These are phyloP conservation scores for Moricandia moricandioides DNA, from an alignment of 345 rosid species.

Conservation along the genomic window DNA sequence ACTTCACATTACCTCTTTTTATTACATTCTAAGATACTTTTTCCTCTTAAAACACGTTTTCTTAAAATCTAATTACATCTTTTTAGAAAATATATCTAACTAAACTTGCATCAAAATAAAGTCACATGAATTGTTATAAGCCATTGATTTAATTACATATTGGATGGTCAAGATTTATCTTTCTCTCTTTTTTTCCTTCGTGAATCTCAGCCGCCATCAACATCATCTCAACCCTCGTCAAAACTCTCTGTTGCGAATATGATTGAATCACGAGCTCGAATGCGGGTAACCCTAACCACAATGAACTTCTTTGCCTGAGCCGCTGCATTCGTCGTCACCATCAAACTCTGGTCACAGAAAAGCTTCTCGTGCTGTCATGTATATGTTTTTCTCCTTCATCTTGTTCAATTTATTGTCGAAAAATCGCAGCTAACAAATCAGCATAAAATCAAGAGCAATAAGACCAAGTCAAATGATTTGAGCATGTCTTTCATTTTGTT, in stretches of 20 bases:
- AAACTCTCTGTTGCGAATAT: background rate
- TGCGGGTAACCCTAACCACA: background rate
- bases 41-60: no score
- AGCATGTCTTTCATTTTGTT: background rate
- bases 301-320: background rate
- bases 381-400: background rate
- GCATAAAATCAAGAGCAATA: background rate
- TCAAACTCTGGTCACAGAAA: background rate
- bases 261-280: background rate
- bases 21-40: no score
- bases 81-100: no score
- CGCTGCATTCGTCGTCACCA: background rate
- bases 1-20: no score
- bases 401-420: background rate
- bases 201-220: no score
- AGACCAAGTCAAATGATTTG: background rate
- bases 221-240: background rate
- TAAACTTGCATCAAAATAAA: no score
- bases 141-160: no score
- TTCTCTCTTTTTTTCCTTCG: no score
- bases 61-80: no score
- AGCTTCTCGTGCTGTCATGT: background rate
- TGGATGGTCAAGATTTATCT: no score
- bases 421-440: background rate
- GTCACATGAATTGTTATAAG: no score